Percentiles rank a stretch among this genome's conserved stretches.
phyloP scores from a whole-genome alignment of 23 red algal genomes.

The Agarophyton chilense region DNA sequence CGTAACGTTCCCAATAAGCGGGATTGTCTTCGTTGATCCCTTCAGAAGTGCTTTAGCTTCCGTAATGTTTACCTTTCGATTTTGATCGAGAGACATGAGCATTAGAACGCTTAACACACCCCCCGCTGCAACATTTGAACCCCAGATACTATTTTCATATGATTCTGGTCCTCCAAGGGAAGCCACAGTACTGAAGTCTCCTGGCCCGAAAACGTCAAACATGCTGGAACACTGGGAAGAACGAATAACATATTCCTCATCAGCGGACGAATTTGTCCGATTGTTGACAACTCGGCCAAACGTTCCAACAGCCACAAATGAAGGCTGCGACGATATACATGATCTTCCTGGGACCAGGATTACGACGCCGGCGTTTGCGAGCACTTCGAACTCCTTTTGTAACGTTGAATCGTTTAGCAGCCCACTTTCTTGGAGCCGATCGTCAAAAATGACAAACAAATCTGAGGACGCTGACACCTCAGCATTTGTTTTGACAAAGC shows the following conservation, averaged over 20 bases:
- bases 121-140: constrained; percentile 1
- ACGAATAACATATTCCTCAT: neutral
- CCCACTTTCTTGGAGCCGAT: constrained; percentile 11
- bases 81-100: neutral
- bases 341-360: neutral
- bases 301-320: constrained; percentile 8
- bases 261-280: neutral
- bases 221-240: neutral
- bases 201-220: constrained; percentile 30
- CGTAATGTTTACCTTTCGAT: neutral
- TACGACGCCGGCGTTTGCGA: neutral
- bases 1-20: neutral
- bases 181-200: neutral
- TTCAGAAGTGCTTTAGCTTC: neutral
- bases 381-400: neutral
- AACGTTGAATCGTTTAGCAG: neutral
- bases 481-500: neutral
- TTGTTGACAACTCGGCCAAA: neutral
- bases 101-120: neutral
- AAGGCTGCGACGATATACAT: neutral
- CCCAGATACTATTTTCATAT: neutral
- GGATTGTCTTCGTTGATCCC: neutral
- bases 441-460: neutral
- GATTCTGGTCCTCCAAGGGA: constrained; percentile 1
- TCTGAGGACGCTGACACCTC: neutral